Percentiles rank a stretch among this genome's conserved stretches.
phyloP scores from a whole-genome alignment of 805 yeast genomes.

The Blastobotrys robertii region DNA sequence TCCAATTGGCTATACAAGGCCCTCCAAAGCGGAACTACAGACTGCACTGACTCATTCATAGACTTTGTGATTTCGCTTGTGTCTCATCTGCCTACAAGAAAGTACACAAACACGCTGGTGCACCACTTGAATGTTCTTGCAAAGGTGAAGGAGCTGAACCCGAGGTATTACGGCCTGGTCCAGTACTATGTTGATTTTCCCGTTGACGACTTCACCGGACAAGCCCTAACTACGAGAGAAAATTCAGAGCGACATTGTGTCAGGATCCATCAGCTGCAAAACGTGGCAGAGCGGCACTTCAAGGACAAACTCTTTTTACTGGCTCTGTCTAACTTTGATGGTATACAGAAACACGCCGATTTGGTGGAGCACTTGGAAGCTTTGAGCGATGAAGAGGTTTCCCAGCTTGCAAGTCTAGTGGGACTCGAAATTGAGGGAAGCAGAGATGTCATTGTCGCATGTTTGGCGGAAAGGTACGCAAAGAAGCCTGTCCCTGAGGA shows the following conservation, averaged over 20 bases:
- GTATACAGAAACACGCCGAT: constrained; percentile 14
- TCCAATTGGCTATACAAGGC: constrained; percentile 24
- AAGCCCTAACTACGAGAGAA: constrained; percentile 14
- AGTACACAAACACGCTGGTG: constrained; percentile 27
- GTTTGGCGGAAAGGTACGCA: too few species aligned
- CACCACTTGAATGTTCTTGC: constrained; percentile 23
- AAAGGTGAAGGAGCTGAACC: constrained; percentile 2
- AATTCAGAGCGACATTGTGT: constrained; percentile 8
- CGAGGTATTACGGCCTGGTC: constrained; percentile 1
- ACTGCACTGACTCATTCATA: constrained; percentile 13
- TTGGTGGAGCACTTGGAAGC: constrained; percentile 18
- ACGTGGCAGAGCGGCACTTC: constrained; percentile 14
- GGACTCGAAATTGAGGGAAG: background rate
- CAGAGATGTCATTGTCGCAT: too few species aligned
- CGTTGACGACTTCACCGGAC: constrained; percentile 35
- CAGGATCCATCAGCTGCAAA: constrained; percentile 20
- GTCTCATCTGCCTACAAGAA: constrained; percentile 35
- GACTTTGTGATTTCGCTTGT: constrained; percentile 24
- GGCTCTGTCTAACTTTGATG: constrained; percentile 21
- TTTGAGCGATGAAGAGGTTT: constrained; percentile 15
- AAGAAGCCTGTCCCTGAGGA: too few species aligned
- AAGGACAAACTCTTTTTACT: constrained; percentile 18
- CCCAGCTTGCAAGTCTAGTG: constrained; percentile 7
- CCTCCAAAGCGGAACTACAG: constrained; percentile 4
- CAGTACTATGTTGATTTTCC: constrained; percentile 29